Conservation (phyloP, 257 asterid species). For the Ilex aquifolium region DNA sequence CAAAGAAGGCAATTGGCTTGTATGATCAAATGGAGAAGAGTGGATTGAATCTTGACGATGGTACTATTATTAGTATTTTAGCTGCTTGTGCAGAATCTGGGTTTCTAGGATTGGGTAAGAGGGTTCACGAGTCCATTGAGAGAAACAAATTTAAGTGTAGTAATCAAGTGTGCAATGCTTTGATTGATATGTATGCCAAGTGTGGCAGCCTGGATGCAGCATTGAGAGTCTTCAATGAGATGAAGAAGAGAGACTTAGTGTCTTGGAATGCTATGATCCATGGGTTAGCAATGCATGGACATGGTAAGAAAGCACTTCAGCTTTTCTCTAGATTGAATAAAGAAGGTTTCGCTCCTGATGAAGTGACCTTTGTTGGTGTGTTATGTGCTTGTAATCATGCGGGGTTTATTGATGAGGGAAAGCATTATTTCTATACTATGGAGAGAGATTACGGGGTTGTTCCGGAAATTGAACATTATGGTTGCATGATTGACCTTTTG, state of each 20-base stretch:
- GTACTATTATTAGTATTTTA: conserved; percentile 50
- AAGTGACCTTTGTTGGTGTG: conserved; percentile 59
- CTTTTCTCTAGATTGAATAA: conserved; percentile 49
- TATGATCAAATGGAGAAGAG: conserved; percentile 43
- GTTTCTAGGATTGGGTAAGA: conserved; percentile 58
- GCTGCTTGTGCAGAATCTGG: conserved; percentile 73
- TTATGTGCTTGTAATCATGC: conserved; percentile 70
- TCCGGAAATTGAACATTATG: conserved; percentile 73
- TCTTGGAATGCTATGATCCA: conserved; percentile 87
- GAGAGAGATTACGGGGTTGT: conserved; percentile 40
- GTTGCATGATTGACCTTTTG: conserved; percentile 73
- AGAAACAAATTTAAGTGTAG: conserved; percentile 26
- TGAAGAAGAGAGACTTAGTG: conserved; percentile 46
- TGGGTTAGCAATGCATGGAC: conserved; percentile 68
- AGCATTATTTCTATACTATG: conserved; percentile 49
- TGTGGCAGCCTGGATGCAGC: conserved; percentile 69
- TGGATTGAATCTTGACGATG: conserved; percentile 44
- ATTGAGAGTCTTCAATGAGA: conserved; percentile 35
- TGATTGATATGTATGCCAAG: conserved; percentile 82
- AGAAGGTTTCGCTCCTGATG: conserved; percentile 59
- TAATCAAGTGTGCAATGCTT: conserved; percentile 46
- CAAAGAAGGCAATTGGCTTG: conserved; percentile 51
- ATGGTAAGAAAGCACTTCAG: conserved; percentile 51
- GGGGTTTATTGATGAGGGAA: conserved; percentile 56
- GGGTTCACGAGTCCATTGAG: conserved; percentile 44